A percentile compares a stretch with the other conserved stretches of the same genome.
These are phyloP conservation scores for Rhodotorula babjevae DNA, from an alignment of 768 basidiomycete genomes.

Conservation along the genomic window DNA sequence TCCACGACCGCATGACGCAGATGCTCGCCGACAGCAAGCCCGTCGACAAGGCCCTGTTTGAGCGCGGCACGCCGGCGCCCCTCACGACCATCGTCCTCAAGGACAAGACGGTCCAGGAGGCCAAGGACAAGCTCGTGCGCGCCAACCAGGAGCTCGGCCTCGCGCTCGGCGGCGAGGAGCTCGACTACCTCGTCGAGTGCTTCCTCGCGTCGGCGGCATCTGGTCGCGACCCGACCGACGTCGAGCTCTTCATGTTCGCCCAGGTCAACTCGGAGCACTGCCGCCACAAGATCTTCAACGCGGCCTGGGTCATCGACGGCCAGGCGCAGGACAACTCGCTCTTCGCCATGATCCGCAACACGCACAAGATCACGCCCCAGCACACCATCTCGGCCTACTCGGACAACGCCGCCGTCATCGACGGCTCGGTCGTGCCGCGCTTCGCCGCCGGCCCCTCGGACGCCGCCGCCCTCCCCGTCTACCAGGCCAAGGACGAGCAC, in stretches of 20 bases:
- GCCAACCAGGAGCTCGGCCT: constrained; percentile 85
- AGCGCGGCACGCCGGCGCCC: constrained; percentile 60
- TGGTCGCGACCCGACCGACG: constrained; percentile 81
- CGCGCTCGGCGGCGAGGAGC: constrained; percentile 81
- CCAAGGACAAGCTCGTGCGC: constrained; percentile 61
- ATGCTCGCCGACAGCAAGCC: constrained; percentile 61
- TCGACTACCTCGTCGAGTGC: constrained; percentile 83
- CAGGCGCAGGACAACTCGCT: constrained; percentile 63
- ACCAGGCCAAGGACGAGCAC: constrained; percentile 60
- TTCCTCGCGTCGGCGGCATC: constrained; percentile 57
- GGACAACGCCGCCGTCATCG: constrained; percentile 92
- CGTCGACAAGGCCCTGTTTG: constrained; percentile 53
- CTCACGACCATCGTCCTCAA: constrained; percentile 67
- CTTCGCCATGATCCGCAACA: constrained; percentile 97
- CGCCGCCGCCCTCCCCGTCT: constrained; percentile 49
- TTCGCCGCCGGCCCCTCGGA: constrained; percentile 55
- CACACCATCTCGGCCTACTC: constrained; percentile 95
- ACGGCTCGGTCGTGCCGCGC: constrained; percentile 67
- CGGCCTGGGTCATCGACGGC: constrained; percentile 85
- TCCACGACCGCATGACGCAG: constrained; percentile 98
- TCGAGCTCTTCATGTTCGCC: constrained; percentile 99
- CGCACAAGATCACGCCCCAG: constrained; percentile 66
- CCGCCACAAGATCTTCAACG: constrained; percentile 99
- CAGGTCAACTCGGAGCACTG: constrained; percentile 99
- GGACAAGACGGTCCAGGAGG: constrained; percentile 48